Conservation (phyloP, 1,284 basidiomycete genomes). For the Salmacisia buchloeana region DNA sequence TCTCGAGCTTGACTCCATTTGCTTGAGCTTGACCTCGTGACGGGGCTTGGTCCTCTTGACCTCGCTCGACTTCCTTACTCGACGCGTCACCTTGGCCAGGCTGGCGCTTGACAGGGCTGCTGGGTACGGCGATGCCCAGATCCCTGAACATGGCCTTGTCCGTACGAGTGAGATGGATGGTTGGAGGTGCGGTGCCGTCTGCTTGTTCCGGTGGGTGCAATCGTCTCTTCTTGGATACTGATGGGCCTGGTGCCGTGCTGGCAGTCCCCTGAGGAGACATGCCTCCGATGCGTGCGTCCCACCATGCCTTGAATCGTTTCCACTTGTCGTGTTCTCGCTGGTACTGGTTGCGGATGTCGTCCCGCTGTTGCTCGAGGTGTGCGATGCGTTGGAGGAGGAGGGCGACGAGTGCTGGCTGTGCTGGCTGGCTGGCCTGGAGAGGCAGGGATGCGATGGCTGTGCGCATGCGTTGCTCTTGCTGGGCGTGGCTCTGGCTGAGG, state of each 20-base stretch:
- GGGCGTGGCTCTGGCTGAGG: too few species aligned
- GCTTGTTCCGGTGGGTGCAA: slow-evolving; percentile 1
- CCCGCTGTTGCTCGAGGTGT: neutral
- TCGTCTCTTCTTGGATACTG: too few species aligned
- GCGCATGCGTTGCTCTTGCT: too few species aligned
- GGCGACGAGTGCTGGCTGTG: neutral
- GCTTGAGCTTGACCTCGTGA: too few species aligned
- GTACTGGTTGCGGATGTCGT: neutral
- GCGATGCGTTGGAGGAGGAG: neutral
- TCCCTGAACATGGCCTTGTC: neutral
- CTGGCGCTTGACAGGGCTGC: neutral
- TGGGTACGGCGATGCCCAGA: neutral
- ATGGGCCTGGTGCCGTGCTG: too few species aligned
- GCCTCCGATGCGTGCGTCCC: too few species aligned
- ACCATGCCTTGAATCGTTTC: neutral
- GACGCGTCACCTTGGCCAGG: too few species aligned
- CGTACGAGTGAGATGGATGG: neutral
- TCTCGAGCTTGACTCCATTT: too few species aligned
- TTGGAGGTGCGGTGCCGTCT: neutral
- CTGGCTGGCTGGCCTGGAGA: too few species aligned
- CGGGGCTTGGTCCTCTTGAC: neutral
- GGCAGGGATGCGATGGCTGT: too few species aligned
- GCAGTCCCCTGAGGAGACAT: too few species aligned
- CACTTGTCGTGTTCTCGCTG: neutral
- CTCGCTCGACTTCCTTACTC: neutral